Evolutionary conservation across 2,329 filamentous ascomycete genomes (phyloP).

Genomic region (Claviceps sp.): DNA sequence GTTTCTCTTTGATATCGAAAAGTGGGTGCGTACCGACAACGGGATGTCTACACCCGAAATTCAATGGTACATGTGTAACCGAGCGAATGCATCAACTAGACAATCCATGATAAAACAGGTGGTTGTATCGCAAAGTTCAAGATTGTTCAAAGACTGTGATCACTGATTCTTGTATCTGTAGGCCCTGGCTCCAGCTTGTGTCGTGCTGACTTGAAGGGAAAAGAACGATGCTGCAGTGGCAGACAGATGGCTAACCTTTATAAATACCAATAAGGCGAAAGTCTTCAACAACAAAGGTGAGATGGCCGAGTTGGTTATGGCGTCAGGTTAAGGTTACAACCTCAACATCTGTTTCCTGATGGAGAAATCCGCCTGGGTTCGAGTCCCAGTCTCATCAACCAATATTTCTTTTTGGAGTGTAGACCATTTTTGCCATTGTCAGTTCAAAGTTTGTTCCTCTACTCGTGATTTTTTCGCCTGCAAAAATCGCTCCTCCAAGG

Average conservation of each 20-base stretch:
- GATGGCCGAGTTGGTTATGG: constrained; percentile 25
- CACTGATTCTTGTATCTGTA: background rate
- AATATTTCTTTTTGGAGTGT: background rate
- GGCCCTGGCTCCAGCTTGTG: background rate
- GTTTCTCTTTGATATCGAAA: background rate
- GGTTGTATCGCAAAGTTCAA: background rate
- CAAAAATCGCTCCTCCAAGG: no score
- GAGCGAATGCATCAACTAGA: background rate
- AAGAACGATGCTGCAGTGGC: background rate
- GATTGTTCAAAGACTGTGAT: background rate
- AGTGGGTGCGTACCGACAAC: background rate
- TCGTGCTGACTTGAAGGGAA: no score
- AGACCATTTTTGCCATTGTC: no score
- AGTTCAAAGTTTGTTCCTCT: no score
- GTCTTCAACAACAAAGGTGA: constrained; percentile 8
- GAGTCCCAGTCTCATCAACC: constrained; percentile 22
- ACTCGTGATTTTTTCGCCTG: no score
- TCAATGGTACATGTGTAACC: background rate
- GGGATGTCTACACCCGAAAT: background rate
- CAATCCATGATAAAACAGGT: background rate
- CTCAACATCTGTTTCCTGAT: constrained; percentile 18
- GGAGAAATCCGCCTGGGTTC: constrained; percentile 24
- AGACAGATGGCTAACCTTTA: rapidly evolving
- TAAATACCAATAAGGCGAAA: rapidly evolving
- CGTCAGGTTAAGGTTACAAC: constrained; percentile 20